phyloP scores from a whole-genome alignment of 2,329 filamentous ascomycete genomes.

The Arthrocladium fulminans region DNA sequence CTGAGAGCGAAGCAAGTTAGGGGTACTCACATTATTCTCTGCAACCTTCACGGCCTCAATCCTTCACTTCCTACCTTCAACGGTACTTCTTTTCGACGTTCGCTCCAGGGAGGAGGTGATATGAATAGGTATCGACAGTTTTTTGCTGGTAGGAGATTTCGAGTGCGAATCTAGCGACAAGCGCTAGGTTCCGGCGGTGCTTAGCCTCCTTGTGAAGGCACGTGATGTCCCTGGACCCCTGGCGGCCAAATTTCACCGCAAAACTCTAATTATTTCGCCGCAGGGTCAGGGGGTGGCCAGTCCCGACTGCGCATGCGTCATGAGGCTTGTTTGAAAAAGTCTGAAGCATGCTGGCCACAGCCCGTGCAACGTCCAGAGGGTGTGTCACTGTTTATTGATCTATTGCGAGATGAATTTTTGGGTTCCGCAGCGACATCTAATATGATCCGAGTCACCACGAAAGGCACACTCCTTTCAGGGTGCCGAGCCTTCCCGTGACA shows the following conservation, averaged over 20 bases:
- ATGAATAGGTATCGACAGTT: background rate
- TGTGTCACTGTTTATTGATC: too few relatives aligned
- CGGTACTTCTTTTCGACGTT: background rate
- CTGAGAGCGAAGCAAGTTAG: background rate
- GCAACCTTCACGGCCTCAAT: constrained; percentile 8
- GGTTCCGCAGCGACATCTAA: too few relatives aligned
- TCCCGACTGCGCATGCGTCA: background rate
- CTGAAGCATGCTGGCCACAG: too few relatives aligned
- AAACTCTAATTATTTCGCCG: background rate
- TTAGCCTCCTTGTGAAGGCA: background rate
- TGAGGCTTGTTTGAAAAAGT: background rate
- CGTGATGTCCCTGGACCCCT: background rate
- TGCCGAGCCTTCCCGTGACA: too few relatives aligned
- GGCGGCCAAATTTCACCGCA: background rate
- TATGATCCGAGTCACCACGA: too few relatives aligned
- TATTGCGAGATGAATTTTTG: too few relatives aligned
- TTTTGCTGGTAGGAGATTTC: constrained; percentile 1
- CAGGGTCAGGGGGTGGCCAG: background rate
- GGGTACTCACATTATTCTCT: constrained; percentile 5
- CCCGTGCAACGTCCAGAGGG: too few relatives aligned
- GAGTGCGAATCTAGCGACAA: background rate
- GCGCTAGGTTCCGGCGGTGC: background rate
- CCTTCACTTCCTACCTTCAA: constrained; percentile 9
- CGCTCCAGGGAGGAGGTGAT: background rate
- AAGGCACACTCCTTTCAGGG: too few relatives aligned